phyloP scores from a whole-genome alignment of 768 basidiomycete species.

The Suillus subaureus region DNA sequence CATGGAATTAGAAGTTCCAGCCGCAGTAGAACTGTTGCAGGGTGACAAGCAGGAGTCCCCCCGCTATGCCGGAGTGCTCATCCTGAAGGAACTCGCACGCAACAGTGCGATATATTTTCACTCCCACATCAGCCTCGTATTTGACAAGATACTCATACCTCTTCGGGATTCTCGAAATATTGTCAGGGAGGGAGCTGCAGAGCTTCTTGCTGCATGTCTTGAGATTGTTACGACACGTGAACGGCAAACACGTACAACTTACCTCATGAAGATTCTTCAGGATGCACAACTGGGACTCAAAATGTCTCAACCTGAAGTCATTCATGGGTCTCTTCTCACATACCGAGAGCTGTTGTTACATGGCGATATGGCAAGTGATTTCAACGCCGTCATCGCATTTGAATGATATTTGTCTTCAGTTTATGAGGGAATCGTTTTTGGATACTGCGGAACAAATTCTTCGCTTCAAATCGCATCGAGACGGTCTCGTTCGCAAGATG shows the following conservation, averaged over 20 bases:
- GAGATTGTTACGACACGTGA: conserved; percentile 83
- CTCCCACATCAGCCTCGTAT: conserved; percentile 82
- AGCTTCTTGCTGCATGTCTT: conserved; percentile 89
- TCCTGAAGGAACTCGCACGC: conserved; percentile 89
- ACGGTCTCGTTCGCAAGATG: conserved; percentile 86
- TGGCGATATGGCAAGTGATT: conserved; percentile 84
- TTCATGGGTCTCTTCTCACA: conserved; percentile 90
- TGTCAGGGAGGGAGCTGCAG: conserved; percentile 91
- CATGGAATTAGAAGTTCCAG: conserved; percentile 87
- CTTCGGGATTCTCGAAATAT: conserved; percentile 87
- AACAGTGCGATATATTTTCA: conserved; percentile 89
- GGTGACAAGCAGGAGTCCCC: conserved; percentile 76
- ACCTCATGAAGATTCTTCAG: conserved; percentile 79
- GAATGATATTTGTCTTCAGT: conserved; percentile 45
- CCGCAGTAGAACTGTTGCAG: conserved; percentile 78
- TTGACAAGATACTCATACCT: conserved; percentile 92
- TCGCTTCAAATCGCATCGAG: conserved; percentile 84
- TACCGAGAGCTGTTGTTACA: conserved; percentile 90
- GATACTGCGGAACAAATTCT: conserved; percentile 90
- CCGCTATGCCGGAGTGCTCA: conserved; percentile 91
- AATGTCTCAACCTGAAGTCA: conserved; percentile 79
- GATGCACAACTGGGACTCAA: conserved; percentile 87
- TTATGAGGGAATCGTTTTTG: conserved; percentile 85
- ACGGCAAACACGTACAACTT: conserved; percentile 63
- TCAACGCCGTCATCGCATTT: background rate